Conservation (phyloP, 225 moss, liverwort and hornwort genomes). For the Bryoerythrophyllum caledonicum region DNA sequence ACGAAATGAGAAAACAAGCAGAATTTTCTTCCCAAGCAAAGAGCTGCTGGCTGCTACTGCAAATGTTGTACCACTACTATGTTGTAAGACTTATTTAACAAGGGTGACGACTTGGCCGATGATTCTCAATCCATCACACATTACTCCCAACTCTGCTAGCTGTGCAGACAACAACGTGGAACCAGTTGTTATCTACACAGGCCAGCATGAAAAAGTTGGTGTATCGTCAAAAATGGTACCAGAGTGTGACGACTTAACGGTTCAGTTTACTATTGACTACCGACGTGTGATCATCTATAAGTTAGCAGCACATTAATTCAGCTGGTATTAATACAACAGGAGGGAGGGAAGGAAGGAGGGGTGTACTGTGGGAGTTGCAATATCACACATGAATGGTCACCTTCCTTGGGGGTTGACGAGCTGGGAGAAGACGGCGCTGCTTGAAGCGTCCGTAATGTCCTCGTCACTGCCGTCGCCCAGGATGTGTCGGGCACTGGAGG, state of each 20-base stretch:
- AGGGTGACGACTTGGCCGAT: constrained; percentile 1
- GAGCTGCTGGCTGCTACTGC: constrained; percentile 2
- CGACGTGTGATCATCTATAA: neutral
- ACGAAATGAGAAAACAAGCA: constrained; percentile 17
- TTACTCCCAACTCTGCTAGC: neutral
- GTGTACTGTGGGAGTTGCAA: neutral
- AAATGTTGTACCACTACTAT: neutral
- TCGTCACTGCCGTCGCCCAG: constrained; percentile 42
- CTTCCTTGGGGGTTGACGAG: constrained; percentile 90
- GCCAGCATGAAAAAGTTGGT: neutral
- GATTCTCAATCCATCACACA: neutral
- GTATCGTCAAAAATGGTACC: neutral
- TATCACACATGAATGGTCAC: constrained; percentile 46
- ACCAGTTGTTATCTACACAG: neutral
- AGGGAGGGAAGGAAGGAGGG: neutral
- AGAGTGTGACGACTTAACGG: too few species aligned
- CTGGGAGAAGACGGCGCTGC: constrained; percentile 94
- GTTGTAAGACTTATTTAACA: constrained; percentile 5
- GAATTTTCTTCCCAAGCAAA: neutral
- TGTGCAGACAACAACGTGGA: neutral
- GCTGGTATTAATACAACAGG: too few species aligned
- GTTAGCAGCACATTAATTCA: neutral
- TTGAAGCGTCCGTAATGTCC: constrained; percentile 69
- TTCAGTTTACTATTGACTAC: neutral
- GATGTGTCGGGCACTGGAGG: constrained; percentile 63